phyloP scores from a whole-genome alignment of 306 rosid species.

The Alnus glutinosa region DNA sequence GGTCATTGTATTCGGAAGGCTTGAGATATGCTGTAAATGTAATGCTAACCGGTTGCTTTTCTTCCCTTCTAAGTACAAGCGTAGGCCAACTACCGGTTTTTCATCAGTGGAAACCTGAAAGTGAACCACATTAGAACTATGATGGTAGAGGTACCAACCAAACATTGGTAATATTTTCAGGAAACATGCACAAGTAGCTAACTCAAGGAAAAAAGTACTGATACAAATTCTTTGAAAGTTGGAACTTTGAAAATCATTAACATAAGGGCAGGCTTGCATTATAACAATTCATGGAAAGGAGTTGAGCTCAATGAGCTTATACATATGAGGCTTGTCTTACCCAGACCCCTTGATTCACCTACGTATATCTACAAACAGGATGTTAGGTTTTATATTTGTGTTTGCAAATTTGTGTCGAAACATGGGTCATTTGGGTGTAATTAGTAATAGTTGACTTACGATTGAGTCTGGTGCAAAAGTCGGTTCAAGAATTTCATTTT shows the following conservation, averaged over 20 bases:
- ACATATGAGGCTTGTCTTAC: neutral
- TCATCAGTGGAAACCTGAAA: conserved; percentile 72
- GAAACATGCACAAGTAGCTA: neutral
- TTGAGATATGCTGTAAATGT: conserved; percentile 85
- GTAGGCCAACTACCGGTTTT: conserved; percentile 92
- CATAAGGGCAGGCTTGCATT: neutral
- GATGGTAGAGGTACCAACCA: neutral
- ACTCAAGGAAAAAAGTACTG: neutral
- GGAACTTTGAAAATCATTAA: neutral
- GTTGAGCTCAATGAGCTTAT: neutral
- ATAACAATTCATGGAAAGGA: neutral
- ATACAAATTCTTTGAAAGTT: neutral
- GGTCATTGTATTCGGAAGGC: conserved; percentile 78
- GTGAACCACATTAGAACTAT: neutral
- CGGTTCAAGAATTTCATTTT: too few relatives aligned
- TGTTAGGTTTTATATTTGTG: too few relatives aligned
- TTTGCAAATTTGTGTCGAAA: too few relatives aligned
- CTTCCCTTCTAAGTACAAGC: conserved; percentile 82
- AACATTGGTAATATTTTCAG: neutral
- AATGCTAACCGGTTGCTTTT: conserved; percentile 73
- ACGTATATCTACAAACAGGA: neutral
- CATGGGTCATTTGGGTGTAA: too few relatives aligned
- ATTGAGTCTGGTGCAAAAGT: too few relatives aligned
- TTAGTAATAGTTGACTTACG: too few relatives aligned
- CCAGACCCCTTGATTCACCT: neutral